phyloP scores from a whole-genome alignment of 192 early-diverging fungal genomes.

The Geranomyces variabilis region DNA sequence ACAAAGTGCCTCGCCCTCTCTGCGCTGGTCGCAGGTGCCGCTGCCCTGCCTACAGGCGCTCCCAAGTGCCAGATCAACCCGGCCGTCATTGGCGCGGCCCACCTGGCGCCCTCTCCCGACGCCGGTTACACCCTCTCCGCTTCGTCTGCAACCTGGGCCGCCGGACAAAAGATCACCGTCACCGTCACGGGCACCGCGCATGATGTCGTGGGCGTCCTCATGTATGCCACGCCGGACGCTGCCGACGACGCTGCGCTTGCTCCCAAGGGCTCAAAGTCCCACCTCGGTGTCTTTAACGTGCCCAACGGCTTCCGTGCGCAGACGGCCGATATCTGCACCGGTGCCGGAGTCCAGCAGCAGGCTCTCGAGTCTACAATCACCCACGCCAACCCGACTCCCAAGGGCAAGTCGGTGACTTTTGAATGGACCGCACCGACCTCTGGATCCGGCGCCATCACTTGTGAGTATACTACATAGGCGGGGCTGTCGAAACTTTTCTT shows the following conservation, averaged over 20 bases:
- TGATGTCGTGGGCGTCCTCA: conserved; percentile 29
- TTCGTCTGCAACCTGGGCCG: conserved; percentile 1
- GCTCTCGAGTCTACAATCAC: conserved; percentile 41
- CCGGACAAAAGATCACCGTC: conserved; percentile 20
- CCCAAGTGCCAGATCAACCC: conserved; percentile 46
- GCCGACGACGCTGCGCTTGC: conserved; percentile 30
- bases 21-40: conserved; percentile 20
- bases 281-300: conserved; percentile 34
- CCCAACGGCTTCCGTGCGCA: conserved; percentile 42
- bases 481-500: too few relatives aligned
- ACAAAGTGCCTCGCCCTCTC: not conserved
- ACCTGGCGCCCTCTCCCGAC: conserved; percentile 5
- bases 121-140: conserved; percentile 28
- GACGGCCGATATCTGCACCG: conserved; percentile 36
- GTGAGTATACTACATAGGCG: too few relatives aligned
- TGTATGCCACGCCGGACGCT: conserved; percentile 38
- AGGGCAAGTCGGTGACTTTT: conserved; percentile 23
- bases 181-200: not conserved
- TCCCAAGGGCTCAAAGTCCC: conserved; percentile 22
- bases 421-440: conserved; percentile 29
- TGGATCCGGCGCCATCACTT: conserved; percentile 16
- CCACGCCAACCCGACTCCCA: conserved; percentile 28
- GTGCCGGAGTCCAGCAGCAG: conserved; percentile 32
- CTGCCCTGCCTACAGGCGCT: conserved; percentile 40
- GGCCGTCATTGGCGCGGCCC: conserved; percentile 27